Conservation (phyloP, 352 stramenopile species). For the Phytopythium boreale region DNA sequence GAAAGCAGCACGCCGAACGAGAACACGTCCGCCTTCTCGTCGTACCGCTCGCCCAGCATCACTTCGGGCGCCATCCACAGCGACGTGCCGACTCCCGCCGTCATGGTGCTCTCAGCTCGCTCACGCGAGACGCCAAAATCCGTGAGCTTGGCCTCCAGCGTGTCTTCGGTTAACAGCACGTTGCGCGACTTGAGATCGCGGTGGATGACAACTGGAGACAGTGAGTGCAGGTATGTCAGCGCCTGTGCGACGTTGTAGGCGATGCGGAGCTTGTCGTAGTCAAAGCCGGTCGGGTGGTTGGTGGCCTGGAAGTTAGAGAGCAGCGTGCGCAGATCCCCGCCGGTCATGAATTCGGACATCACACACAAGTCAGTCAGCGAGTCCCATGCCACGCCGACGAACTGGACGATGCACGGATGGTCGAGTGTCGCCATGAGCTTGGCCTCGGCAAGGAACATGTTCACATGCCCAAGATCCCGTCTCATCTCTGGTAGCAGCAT, state of each 20-base stretch:
- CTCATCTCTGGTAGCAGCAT: slow-evolving; percentile 30
- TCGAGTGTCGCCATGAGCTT: slow-evolving; percentile 43
- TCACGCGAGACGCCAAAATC: slow-evolving; percentile 50
- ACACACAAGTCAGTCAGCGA: slow-evolving; percentile 39
- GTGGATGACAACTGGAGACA: slow-evolving; percentile 43
- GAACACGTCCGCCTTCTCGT: slow-evolving; percentile 41
- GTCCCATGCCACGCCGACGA: slow-evolving; percentile 53
- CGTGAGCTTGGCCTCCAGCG: slow-evolving; percentile 34
- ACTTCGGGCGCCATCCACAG: too few relatives aligned
- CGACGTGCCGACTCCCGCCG: too few relatives aligned
- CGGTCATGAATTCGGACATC: slow-evolving; percentile 44
- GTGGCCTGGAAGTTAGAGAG: slow-evolving; percentile 33
- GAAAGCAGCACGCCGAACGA: slow-evolving; percentile 47
- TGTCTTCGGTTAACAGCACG: slow-evolving; percentile 32
- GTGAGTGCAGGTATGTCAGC: slow-evolving; percentile 42
- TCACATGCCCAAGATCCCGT: slow-evolving; percentile 32
- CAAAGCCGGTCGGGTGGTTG: slow-evolving; percentile 29
- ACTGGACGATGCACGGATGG: slow-evolving; percentile 35
- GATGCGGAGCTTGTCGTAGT: slow-evolving; percentile 30
- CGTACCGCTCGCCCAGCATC: slow-evolving; percentile 42
- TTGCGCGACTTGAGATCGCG: slow-evolving; percentile 71
- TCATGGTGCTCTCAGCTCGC: slow-evolving; percentile 31
- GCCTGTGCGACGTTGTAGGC: slow-evolving; percentile 28
- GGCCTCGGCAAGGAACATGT: slow-evolving; percentile 42
- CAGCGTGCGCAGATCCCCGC: slow-evolving; percentile 35